Percentiles rank a stretch among this genome's conserved stretches.
phyloP scores from a whole-genome alignment of 805 yeast genomes.

The Schwanniomyces vanrijiae region DNA sequence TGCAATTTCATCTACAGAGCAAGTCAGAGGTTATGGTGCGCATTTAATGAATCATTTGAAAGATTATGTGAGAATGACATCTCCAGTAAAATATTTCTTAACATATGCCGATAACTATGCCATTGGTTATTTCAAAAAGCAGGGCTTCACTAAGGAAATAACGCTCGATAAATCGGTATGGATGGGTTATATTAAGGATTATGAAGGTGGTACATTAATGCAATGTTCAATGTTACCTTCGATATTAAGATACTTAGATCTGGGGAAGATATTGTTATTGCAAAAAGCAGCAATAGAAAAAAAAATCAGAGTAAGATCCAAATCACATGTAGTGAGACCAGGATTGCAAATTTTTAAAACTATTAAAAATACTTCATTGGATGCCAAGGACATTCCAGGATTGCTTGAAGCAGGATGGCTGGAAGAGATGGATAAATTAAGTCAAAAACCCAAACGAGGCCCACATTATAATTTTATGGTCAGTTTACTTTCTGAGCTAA shows the following conservation, averaged over 20 bases:
- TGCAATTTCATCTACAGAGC: slow-evolving; percentile 96
- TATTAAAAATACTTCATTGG: slow-evolving; percentile 48
- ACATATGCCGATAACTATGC: slow-evolving; percentile 99
- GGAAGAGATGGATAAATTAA: slow-evolving; percentile 95
- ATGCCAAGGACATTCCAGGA: slow-evolving; percentile 85
- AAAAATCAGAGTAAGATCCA: slow-evolving; percentile 76
- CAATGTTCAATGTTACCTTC: slow-evolving; percentile 93
- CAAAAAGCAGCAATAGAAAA: slow-evolving; percentile 90
- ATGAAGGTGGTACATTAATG: slow-evolving; percentile 98
- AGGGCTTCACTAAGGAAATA: slow-evolving; percentile 95
- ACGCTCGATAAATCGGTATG: slow-evolving; percentile 81
- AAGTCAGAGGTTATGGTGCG: slow-evolving; percentile 98
- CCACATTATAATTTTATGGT: slow-evolving; percentile 96
- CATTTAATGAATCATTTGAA: slow-evolving; percentile 97
- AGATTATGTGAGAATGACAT: slow-evolving; percentile 88
- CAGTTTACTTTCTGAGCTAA: slow-evolving; percentile 81
- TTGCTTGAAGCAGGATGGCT: slow-evolving; percentile 95
- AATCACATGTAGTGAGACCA: slow-evolving; percentile 76
- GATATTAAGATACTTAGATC: slow-evolving; percentile 79
- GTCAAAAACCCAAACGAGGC: slow-evolving; percentile 90
- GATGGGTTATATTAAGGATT: slow-evolving; percentile 99
- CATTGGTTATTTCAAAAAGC: slow-evolving; percentile 96
- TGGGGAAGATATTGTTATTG: slow-evolving; percentile 76
- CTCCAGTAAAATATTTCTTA: slow-evolving; percentile 79
- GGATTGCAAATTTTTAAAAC: slow-evolving; percentile 73